These are phyloP conservation scores for Ilyonectria robusta DNA, from an alignment of 2,329 filamentous ascomycete species.

Conservation along the genomic window DNA sequence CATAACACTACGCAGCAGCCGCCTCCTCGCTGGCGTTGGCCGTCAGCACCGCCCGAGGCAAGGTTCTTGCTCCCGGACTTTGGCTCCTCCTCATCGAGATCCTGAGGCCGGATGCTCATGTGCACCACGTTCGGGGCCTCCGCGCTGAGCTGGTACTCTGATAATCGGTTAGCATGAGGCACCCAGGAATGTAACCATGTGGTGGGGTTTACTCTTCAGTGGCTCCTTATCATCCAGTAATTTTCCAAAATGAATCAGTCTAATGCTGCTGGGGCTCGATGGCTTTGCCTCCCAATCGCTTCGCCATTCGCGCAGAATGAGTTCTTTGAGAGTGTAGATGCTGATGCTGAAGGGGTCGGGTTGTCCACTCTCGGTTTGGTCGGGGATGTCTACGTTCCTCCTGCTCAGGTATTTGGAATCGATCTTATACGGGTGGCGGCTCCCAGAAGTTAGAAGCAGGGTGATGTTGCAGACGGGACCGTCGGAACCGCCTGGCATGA, in stretches of 20 bases:
- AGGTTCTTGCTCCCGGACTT: conserved; percentile 72
- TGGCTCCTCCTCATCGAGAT: conserved; percentile 86
- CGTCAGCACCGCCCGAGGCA: conserved; percentile 58
- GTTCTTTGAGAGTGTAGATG: conserved; percentile 92
- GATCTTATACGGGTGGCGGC: conserved; percentile 90
- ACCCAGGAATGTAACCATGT: conserved; percentile 2
- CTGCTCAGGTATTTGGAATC: conserved; percentile 88
- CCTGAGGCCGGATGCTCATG: conserved; percentile 91
- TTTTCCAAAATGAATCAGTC: conserved; percentile 92
- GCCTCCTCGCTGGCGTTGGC: conserved; percentile 57
- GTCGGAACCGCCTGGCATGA: conserved; percentile 50
- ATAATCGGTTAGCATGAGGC: conserved; percentile 19
- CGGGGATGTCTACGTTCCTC: conserved; percentile 82
- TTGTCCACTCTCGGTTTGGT: conserved; percentile 69
- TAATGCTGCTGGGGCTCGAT: conserved; percentile 88
- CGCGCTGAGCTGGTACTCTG: conserved; percentile 84
- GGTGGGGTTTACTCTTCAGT: conserved; percentile 78
- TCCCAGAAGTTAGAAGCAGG: conserved; percentile 84
- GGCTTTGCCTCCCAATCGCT: conserved; percentile 92
- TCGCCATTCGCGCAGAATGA: conserved; percentile 94
- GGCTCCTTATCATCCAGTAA: conserved; percentile 90
- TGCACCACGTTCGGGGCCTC: conserved; percentile 89
- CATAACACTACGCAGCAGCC: conserved; percentile 69
- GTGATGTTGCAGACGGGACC: conserved; percentile 78
- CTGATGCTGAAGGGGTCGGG: conserved; percentile 91